Evolutionary conservation across 73 alveolate genomes (phyloP).

Genomic region (Paramecium primaurelia): DNA sequence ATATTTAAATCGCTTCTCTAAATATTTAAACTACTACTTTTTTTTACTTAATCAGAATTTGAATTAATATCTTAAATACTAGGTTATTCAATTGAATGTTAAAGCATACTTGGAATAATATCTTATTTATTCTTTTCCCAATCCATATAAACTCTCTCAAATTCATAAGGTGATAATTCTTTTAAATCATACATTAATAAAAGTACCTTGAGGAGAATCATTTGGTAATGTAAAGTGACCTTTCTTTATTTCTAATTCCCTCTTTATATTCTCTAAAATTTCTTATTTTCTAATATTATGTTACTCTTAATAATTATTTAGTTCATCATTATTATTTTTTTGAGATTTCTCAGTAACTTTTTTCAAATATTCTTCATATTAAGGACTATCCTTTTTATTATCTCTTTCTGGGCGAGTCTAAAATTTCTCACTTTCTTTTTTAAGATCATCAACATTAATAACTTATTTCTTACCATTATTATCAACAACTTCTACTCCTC

Average conservation of each 20-base stretch:
- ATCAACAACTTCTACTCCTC: background rate
- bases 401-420: background rate
- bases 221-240: background rate
- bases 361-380: background rate
- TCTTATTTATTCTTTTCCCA: slow-evolving; percentile 20
- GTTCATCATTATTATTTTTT: background rate
- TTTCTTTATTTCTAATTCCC: background rate
- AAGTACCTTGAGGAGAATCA: background rate
- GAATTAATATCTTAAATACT: background rate
- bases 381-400: background rate
- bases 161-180: slow-evolving; percentile 22
- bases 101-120: slow-evolving; percentile 8
- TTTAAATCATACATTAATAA: too few species aligned
- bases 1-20: too few species aligned
- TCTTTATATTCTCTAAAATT: slow-evolving; percentile 2
- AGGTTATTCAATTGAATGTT: background rate
- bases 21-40: too few species aligned
- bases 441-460: background rate
- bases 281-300: slow-evolving; percentile 34
- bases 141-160: slow-evolving; percentile 21
- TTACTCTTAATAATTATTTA: background rate
- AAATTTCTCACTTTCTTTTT: background rate
- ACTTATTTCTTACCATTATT: background rate
- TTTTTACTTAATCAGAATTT: background rate
- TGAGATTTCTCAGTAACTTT: background rate